Conservation (phyloP, 768 basidiomycete species). For the Suillus hirtellus region DNA sequence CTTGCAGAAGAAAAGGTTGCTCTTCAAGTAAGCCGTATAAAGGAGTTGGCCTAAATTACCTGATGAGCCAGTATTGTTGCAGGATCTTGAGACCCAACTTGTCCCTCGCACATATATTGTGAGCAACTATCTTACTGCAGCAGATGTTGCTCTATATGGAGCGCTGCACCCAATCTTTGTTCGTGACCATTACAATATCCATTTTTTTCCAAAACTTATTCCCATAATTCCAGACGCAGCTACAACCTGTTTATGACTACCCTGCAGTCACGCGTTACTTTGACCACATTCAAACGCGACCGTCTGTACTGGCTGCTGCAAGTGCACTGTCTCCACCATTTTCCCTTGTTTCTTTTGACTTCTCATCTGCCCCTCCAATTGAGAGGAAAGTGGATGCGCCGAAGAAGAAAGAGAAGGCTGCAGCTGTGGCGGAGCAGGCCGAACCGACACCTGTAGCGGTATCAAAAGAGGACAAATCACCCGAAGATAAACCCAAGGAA, state of each 20-base stretch:
- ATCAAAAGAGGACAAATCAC: conserved; percentile 34
- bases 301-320: conserved; percentile 60
- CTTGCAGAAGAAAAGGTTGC: conserved; percentile 48
- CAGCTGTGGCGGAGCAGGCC: conserved; percentile 36
- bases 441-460: conserved; percentile 32
- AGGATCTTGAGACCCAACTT: conserved; percentile 76
- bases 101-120: conserved; percentile 83
- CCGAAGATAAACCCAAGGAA: conserved; percentile 40
- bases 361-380: conserved; percentile 70
- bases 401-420: conserved; percentile 76
- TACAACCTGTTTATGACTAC: conserved; percentile 73
- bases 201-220: conserved; percentile 10
- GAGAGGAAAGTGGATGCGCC: conserved; percentile 71
- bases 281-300: conserved; percentile 83
- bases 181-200: conserved; percentile 27
- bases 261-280: conserved; percentile 93
- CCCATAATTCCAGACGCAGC: conserved; percentile 53
- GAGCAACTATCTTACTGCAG: conserved; percentile 80
- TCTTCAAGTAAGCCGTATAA: conserved; percentile 46
- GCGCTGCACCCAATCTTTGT: conserved; percentile 84
- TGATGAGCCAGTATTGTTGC: conserved; percentile 10
- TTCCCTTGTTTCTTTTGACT: conserved; percentile 62
- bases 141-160: conserved; percentile 90
- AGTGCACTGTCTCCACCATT: conserved; percentile 53
- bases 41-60: neutral